Conservation (phyloP, 176 grass and related monocot genomes). For the Eleusine coracana region DNA sequence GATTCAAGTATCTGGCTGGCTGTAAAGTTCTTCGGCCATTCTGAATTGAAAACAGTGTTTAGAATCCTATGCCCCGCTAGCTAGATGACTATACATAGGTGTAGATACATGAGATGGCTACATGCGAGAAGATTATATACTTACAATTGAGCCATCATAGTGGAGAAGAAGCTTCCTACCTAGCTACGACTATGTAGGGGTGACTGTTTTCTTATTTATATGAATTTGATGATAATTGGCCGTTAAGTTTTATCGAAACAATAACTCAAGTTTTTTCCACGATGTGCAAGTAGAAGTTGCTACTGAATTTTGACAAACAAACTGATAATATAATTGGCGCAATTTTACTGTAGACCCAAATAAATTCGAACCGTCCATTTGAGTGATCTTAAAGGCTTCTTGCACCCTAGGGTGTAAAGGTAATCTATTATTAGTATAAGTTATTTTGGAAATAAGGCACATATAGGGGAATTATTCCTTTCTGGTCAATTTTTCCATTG, state of each 20-base stretch:
- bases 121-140: not conserved
- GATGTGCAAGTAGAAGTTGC: not conserved
- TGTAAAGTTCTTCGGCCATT: not conserved
- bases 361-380: no score
- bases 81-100: not conserved
- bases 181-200: not conserved
- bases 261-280: not conserved
- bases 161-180: not conserved
- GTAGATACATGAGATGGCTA: not conserved
- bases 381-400: no score
- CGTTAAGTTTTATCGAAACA: not conserved
- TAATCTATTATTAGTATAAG: no score
- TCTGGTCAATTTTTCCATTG: not conserved
- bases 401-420: no score
- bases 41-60: not conserved
- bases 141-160: not conserved
- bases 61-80: not conserved
- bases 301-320: not conserved
- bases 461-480: not conserved
- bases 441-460: no score
- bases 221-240: not conserved
- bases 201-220: not conserved
- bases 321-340: no score
- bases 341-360: no score
- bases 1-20: not conserved